Conservation (phyloP, 306 rosid species). For the Malus sieversii region DNA sequence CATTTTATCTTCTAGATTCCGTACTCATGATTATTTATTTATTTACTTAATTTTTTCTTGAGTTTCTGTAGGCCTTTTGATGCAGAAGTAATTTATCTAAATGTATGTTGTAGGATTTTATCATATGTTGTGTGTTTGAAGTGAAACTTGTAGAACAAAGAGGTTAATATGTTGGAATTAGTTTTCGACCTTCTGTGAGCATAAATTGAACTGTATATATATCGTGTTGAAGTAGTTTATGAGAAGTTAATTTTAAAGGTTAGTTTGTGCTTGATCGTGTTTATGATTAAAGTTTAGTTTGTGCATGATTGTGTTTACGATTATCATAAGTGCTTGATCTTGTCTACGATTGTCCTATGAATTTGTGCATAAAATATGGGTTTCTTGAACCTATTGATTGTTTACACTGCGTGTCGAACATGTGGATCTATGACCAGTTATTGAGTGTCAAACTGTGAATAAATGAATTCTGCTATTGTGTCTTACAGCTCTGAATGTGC, state of each 20-base stretch:
- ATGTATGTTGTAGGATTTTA: neutral
- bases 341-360: neutral
- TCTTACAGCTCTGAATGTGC: constrained; percentile 90
- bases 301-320: neutral
- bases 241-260: neutral
- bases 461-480: constrained; percentile 80
- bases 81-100: neutral
- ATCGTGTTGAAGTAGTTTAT: neutral
- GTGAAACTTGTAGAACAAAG: neutral
- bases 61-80: neutral
- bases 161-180: neutral
- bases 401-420: constrained; percentile 16
- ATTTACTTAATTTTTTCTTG: too few relatives aligned
- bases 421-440: constrained; percentile 52
- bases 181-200: neutral
- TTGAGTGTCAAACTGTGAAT: constrained; percentile 54
- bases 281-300: neutral
- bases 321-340: neutral
- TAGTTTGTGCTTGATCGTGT: too few relatives aligned
- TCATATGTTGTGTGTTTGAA: neutral
- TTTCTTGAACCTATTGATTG: constrained; percentile 7
- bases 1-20: neutral
- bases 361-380: neutral
- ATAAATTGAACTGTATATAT: neutral
- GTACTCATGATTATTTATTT: neutral